phyloP scores from a whole-genome alignment of 805 yeast species.

The Grigorovia yakushimaensis region DNA sequence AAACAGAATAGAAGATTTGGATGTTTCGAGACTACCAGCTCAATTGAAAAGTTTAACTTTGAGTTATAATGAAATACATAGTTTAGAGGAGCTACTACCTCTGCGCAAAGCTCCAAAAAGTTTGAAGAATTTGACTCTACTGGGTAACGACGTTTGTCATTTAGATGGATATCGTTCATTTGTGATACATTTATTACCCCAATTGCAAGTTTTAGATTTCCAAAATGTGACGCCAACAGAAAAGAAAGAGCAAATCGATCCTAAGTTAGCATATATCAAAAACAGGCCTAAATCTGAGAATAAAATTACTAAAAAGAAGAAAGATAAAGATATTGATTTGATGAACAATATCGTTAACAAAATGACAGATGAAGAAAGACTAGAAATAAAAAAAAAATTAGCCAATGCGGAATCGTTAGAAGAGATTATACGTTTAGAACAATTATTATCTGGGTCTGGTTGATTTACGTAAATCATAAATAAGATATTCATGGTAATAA shows the following conservation, averaged over 20 bases:
- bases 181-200: conserved; percentile 54
- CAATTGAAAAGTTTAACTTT: conserved; percentile 40
- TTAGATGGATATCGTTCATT: conserved; percentile 47
- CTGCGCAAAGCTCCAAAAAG: conserved; percentile 33
- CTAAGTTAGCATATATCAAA: no score
- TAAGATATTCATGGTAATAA: no score
- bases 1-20: conserved; percentile 45
- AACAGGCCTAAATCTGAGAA: no score
- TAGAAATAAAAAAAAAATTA: conserved; percentile 42
- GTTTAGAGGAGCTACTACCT: conserved; percentile 36
- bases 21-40: conserved; percentile 22
- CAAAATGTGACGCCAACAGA: conserved; percentile 48
- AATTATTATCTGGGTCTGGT: conserved; percentile 32
- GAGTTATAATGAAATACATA: conserved; percentile 44
- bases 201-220: conserved; percentile 57
- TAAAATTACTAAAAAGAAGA: conserved; percentile 6
- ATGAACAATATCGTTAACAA: conserved; percentile 33
- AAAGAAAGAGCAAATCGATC: conserved; percentile 3
- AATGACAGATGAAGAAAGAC: conserved; percentile 46
- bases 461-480: no score
- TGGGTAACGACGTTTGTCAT: conserved; percentile 48
- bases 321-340: conserved; percentile 27
- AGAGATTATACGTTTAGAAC: conserved; percentile 67
- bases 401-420: conserved; percentile 56
- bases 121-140: conserved; percentile 40